phyloP scores from a whole-genome alignment of 1,284 basidiomycete genomes.

The Retiboletus flavoniger region DNA sequence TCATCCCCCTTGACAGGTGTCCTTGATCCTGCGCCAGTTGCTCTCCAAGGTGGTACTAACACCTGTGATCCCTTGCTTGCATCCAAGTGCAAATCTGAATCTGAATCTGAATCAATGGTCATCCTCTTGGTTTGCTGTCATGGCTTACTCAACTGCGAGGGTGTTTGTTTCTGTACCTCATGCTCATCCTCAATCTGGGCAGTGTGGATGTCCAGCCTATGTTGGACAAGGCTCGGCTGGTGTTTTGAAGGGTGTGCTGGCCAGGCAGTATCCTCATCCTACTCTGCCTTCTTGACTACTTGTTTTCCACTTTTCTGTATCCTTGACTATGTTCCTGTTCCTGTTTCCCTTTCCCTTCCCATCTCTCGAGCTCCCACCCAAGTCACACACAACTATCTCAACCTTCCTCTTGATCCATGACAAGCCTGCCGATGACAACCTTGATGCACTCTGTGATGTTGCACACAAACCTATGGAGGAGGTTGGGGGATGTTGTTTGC shows the following conservation, averaged over 20 bases:
- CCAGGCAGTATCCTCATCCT: not conserved
- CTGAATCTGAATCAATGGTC: slow-evolving; percentile 2
- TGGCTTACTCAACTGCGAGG: not conserved
- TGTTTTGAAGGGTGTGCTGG: not conserved
- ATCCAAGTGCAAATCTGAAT: not conserved
- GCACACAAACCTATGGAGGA: not conserved
- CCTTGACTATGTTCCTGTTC: not conserved
- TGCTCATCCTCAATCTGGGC: not conserved
- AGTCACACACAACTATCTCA: slow-evolving; percentile 13
- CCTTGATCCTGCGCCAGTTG: not conserved
- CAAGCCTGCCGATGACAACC: slow-evolving; percentile 10
- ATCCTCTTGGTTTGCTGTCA: not conserved
- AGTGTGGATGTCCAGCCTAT: not conserved
- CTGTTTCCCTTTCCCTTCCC: slow-evolving; percentile 2
- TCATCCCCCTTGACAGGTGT: slow-evolving; percentile 34
- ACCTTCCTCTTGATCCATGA: slow-evolving; percentile 27
- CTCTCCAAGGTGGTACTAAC: slow-evolving; percentile 16
- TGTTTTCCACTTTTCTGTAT: not conserved
- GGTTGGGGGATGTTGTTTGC: not conserved
- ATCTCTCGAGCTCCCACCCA: not conserved
- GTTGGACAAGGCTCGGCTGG: slow-evolving; percentile 1
- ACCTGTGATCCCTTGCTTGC: slow-evolving; percentile 2
- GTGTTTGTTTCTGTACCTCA: not conserved
- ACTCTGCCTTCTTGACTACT: not conserved
- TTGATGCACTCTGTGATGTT: slow-evolving; percentile 6